Evolutionary conservation across 495 filamentous ascomycete genomes (phyloP), one percentile per base, ranked within the genome.

Genomic region (Rhizodiscina lignyota): DNA sequence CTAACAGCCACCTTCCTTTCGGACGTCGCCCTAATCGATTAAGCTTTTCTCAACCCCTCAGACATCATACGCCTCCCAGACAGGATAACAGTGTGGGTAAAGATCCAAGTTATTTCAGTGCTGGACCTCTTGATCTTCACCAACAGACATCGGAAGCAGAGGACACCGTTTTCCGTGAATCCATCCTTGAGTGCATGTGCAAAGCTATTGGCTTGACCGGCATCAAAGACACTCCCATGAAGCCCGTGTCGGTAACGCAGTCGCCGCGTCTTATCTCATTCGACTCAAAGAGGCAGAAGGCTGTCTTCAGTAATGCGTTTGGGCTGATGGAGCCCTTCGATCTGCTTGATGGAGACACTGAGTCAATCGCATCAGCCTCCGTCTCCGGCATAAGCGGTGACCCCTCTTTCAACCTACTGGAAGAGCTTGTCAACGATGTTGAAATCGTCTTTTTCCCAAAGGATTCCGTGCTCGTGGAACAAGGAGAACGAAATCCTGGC

Each of bases 401-500:
- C 2, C 47, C 67, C 4, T 63, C 69, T 5, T 47, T 54, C 52
- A 61, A 72, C 66, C 41, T 85, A 50, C 40, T 67, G 49, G 50
- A 72, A 37, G 89, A 96, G 28, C 66, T 94, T 50, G 72, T 74
- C 31, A 74, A 89, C 45, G 89, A 97, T 29, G 69, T 96, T n/a
- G 89, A 97, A 49, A 93, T 97, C 42, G 91, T 97, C 3, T 94
- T 79, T 59, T 97, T 97, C 44, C 85, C 83, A 0, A 79, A 96
- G 49, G 85, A 80, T 3, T 85, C 89, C 5, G 80, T 97, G 4
- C 65, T 97, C n/a, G 87, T 97, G 0, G 89, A 97, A 44, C 85
- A 96, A 52, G 86, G 89, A 0, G 89, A 97, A 58, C 68, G 91
- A 13, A 91, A 91, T 45, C 91, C 91, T 0, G 89, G 89, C 1